phyloP scores from a whole-genome alignment of 2,329 filamentous ascomycete species.

The Fusarium dimerum region DNA sequence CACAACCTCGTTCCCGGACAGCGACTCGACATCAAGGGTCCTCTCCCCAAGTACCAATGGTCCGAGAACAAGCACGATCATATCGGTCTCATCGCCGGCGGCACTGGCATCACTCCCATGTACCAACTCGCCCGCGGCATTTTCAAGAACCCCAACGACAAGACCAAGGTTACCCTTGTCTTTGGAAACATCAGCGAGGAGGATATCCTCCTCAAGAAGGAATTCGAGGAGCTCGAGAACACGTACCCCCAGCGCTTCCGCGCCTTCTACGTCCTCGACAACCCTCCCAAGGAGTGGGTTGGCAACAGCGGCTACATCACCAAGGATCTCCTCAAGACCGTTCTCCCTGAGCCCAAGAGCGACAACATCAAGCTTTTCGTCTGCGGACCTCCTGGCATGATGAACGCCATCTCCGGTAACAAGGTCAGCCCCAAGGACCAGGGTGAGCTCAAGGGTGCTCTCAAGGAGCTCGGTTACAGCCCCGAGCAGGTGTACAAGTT shows the following conservation, averaged over 20 bases:
- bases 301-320: slow-evolving; percentile 79
- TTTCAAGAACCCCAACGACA: slow-evolving; percentile 94
- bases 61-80: slow-evolving; percentile 89
- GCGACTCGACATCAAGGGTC: slow-evolving; percentile 88
- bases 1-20: slow-evolving; percentile 82
- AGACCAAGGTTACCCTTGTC: slow-evolving; percentile 95
- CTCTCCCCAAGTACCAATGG: slow-evolving; percentile 93
- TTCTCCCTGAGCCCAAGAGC: slow-evolving; percentile 87
- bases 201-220: slow-evolving; percentile 87
- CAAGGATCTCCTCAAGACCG: slow-evolving; percentile 93
- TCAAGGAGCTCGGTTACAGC: slow-evolving; percentile 76
- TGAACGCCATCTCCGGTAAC: slow-evolving; percentile 85
- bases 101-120: slow-evolving; percentile 97
- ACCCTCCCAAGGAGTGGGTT: slow-evolving; percentile 75
- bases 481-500: slow-evolving; percentile 93
- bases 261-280: slow-evolving; percentile 91
- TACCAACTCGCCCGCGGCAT: slow-evolving; percentile 90
- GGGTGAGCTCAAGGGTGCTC: slow-evolving; percentile 79
- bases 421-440: slow-evolving; percentile 95
- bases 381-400: slow-evolving; percentile 88
- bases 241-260: slow-evolving; percentile 93
- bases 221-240: slow-evolving; percentile 87
- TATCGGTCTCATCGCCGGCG: slow-evolving; percentile 85
- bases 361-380: slow-evolving; percentile 97
- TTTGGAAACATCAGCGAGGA: slow-evolving; percentile 89